These are phyloP conservation scores for Wickerhamiella pararugosa DNA, from an alignment of 1,139 yeast genomes.

Conservation along the genomic window DNA sequence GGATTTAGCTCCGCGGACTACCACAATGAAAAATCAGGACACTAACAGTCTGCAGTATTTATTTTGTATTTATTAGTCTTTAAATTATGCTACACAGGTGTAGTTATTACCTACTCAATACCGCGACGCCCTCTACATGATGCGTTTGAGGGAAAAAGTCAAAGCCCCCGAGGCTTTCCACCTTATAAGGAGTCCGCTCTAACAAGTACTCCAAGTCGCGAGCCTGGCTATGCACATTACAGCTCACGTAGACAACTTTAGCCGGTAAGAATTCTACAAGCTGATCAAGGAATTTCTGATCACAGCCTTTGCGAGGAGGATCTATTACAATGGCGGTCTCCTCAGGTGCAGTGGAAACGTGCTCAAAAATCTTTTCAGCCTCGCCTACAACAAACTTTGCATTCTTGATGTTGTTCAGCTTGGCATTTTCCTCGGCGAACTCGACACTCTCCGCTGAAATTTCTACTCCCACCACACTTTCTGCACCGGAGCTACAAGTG, in stretches of 20 bases:
- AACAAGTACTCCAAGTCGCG: conserved; percentile 79
- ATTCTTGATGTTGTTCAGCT: conserved; percentile 54
- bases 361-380: conserved; percentile 77
- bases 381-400: conserved; percentile 80
- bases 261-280: conserved; percentile 71
- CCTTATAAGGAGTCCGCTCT: conserved; percentile 32
- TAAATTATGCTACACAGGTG: neutral
- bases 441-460: conserved; percentile 82
- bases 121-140: conserved; percentile 94
- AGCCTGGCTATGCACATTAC: conserved; percentile 97
- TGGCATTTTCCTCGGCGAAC: conserved; percentile 74
- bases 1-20: conserved; percentile 23
- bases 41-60: neutral
- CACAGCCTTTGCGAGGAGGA: conserved; percentile 97
- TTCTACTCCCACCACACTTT: conserved; percentile 83
- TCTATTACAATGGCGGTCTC: conserved; percentile 83
- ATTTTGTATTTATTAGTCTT: conserved; percentile 1
- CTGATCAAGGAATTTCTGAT: conserved; percentile 71
- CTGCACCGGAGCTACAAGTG: conserved; percentile 66
- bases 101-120: conserved; percentile 28
- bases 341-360: conserved; percentile 54
- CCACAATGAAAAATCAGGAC: conserved; percentile 17
- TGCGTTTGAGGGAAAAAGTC: conserved; percentile 98
- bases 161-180: conserved; percentile 81
- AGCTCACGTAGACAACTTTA: conserved; percentile 78